Base-by-base conservation (phyloP, 2,329 filamentous ascomycete genomes). In the Exophiala lecanii-corni region DNA sequence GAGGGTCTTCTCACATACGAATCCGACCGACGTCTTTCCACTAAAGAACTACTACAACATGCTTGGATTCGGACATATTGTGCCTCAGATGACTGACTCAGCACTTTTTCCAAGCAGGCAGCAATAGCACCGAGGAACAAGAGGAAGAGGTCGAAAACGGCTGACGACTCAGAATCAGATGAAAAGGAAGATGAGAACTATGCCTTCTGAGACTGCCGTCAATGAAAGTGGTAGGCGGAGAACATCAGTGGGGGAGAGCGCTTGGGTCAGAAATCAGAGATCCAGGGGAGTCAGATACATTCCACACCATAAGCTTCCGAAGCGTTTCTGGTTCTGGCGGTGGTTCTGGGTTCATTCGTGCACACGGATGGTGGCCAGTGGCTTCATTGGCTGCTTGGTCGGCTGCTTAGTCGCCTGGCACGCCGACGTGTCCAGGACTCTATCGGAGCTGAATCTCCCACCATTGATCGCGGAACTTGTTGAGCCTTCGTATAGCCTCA, bases 341-440 rank as follows among this genome's bases (percentile, higher is more conserved):
- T n/a, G n/a, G n/a, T n/a, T n/a, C n/a, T n/a, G n/a, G n/a, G n/a
- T n/a, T n/a, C n/a, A n/a, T n/a, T n/a, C n/a, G n/a, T n/a, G n/a
- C n/a, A n/a, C n/a, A n/a, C n/a, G n/a, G n/a, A n/a, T n/a, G n/a
- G n/a, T n/a, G n/a, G n/a, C n/a, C n/a, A n/a, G n/a, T n/a, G n/a
- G 35, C 35, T 37, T 37, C 35, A 4, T 37, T 37, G 18, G 35
- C 35, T 20, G 35, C 35, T 20, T 13, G 35, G 19, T 37, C 35
- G 18, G 18, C 35, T 5, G 18, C 18, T 37, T 37, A 4, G 18
- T 37, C 13, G 18, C 35, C 35, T 18, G 35, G 18, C 10, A 37
- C 19, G 35, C 18, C 41, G 13, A 47, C 30, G 30, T 47, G 45
- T 34, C 36, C 45, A 2, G 45, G 39, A 26, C 43, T 47, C 40